These are phyloP conservation scores for Russula lepida DNA, from an alignment of 768 basidiomycete genomes.

Conservation along the genomic window DNA sequence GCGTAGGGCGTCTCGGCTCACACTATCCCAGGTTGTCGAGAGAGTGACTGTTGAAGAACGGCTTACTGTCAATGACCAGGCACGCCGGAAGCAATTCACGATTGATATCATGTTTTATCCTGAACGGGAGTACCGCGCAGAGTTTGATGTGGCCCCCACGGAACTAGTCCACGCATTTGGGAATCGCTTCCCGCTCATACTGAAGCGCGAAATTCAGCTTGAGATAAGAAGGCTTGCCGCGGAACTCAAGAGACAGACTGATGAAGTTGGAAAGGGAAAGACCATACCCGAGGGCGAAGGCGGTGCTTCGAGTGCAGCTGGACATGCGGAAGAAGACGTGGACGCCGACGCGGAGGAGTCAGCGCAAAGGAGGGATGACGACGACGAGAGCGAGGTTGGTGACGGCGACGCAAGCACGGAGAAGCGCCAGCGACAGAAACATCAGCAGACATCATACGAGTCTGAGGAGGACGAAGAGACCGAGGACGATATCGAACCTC, in stretches of 20 bases:
- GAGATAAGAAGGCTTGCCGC: constrained; percentile 84
- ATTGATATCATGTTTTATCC: constrained; percentile 84
- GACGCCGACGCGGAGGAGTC: constrained; percentile 31
- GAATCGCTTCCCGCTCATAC: constrained; percentile 62
- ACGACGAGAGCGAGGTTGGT: constrained; percentile 66
- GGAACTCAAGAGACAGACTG: constrained; percentile 69
- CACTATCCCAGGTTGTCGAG: constrained; percentile 84
- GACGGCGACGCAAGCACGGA: constrained; percentile 78
- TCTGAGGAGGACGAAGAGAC: constrained; percentile 57
- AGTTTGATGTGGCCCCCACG: constrained; percentile 65
- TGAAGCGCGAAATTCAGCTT: constrained; percentile 77
- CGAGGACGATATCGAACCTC: constrained; percentile 41
- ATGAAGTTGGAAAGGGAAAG: constrained; percentile 78
- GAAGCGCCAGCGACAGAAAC: constrained; percentile 61
- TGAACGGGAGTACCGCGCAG: constrained; percentile 67
- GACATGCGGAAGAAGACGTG: constrained; percentile 43
- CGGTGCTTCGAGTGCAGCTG: constrained; percentile 45
- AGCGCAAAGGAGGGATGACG: constrained; percentile 39
- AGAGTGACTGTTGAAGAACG: constrained; percentile 73
- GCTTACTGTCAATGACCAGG: constrained; percentile 53
- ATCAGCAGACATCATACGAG: constrained; percentile 71
- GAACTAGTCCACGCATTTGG: constrained; percentile 71
- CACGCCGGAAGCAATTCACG: constrained; percentile 71
- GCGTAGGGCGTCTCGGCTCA: constrained; percentile 78
- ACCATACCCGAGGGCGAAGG: constrained; percentile 35